These are phyloP conservation scores for Straminergon stramineum DNA, from an alignment of 225 moss, liverwort and hornwort species.

Conservation along the genomic window DNA sequence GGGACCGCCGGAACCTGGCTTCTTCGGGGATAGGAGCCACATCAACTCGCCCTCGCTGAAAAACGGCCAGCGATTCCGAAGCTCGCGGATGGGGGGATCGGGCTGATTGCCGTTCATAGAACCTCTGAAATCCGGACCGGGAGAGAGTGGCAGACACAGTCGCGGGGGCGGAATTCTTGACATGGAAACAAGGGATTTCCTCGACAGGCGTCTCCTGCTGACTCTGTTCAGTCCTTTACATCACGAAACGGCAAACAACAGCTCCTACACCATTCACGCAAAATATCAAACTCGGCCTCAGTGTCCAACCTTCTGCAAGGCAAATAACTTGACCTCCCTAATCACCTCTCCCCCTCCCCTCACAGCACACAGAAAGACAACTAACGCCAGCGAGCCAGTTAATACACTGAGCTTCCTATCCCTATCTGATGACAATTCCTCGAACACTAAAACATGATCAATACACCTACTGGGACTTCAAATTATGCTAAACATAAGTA, in stretches of 20 bases:
- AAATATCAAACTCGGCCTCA: neutral
- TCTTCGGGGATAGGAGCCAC: conserved; percentile 56
- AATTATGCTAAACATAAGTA: neutral
- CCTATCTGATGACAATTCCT: neutral
- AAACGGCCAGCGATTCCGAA: conserved; percentile 53
- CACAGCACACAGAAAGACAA: neutral
- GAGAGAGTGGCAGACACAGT: conserved; percentile 5
- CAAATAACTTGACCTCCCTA: neutral
- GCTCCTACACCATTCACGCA: neutral
- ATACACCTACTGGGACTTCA: too few relatives aligned
- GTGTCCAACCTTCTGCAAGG: neutral
- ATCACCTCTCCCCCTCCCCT: neutral
- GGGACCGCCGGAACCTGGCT: neutral
- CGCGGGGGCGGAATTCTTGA: conserved; percentile 12
- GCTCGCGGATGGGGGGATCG: conserved; percentile 42
- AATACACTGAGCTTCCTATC: neutral
- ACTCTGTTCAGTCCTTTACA: conserved; percentile 1
- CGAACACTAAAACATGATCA: neutral
- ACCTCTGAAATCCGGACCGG: neutral
- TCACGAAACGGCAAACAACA: neutral
- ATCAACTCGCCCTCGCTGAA: conserved; percentile 54
- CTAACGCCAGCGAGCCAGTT: too few relatives aligned
- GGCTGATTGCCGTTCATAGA: conserved; percentile 30
- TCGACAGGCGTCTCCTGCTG: neutral
- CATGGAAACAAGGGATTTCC: neutral